Conservation (phyloP, 1,139 yeast species). For the Pneumocystis jirovecii region DNA sequence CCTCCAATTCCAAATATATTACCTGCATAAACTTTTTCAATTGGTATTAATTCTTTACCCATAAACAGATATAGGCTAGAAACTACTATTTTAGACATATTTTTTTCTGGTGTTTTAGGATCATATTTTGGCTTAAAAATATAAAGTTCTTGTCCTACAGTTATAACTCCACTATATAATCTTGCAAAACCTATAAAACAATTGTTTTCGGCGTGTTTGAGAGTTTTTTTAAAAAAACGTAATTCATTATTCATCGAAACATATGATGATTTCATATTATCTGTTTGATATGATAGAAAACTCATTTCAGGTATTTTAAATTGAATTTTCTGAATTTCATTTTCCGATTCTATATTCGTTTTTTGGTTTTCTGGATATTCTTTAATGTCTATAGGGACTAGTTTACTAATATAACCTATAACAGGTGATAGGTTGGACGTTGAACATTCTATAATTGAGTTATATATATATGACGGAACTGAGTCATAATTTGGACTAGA, state of each 20-base stretch:
- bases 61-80: slow-evolving; percentile 65
- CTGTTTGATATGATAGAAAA: not conserved
- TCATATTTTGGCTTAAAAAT: slow-evolving; percentile 80
- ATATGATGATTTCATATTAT: slow-evolving; percentile 12
- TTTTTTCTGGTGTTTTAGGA: slow-evolving; percentile 49
- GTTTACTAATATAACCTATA: slow-evolving; percentile 78
- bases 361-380: slow-evolving; percentile 53
- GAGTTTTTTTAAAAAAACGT: slow-evolving; percentile 1
- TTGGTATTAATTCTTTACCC: slow-evolving; percentile 78
- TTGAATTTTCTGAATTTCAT: slow-evolving; percentile 20
- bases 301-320: not conserved
- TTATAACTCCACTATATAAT: slow-evolving; percentile 69
- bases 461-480: slow-evolving; percentile 36
- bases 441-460: slow-evolving; percentile 53
- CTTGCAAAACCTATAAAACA: slow-evolving; percentile 77
- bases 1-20: slow-evolving; percentile 92
- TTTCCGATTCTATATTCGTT: slow-evolving; percentile 33
- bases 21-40: slow-evolving; percentile 82
- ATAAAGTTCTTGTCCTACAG: slow-evolving; percentile 56
- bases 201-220: slow-evolving; percentile 34
- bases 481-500: slow-evolving; percentile 38
- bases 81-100: slow-evolving; percentile 39
- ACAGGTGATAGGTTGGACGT: slow-evolving; percentile 36
- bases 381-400: slow-evolving; percentile 64
- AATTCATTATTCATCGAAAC: slow-evolving; percentile 12